phyloP scores from a whole-genome alignment of 192 early-diverging fungal genomes.

The Paraglomus occultum region DNA sequence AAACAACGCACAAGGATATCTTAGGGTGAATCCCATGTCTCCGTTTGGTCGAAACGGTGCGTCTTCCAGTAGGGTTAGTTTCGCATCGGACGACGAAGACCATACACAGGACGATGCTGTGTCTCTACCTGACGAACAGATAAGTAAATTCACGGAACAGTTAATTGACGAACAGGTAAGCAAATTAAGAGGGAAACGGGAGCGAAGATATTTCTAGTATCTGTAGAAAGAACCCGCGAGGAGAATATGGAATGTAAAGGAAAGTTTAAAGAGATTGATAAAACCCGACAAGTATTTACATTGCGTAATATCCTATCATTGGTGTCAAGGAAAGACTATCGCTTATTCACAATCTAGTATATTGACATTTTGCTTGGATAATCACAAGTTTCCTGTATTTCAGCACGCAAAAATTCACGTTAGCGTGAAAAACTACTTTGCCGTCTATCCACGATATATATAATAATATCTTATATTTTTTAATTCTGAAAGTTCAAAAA shows the following conservation, averaged over 20 bases:
- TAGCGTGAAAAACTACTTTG: no score
- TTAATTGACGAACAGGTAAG: constrained; percentile 18
- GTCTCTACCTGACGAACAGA: constrained; percentile 29
- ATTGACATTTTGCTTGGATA: no score
- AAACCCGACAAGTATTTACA: no score
- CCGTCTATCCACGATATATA: no score
- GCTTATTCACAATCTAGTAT: neutral
- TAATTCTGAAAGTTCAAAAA: neutral
- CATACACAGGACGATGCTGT: constrained; percentile 19
- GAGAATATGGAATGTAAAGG: no score
- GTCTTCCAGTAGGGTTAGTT: neutral
- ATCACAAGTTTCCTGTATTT: no score
- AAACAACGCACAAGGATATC: neutral
- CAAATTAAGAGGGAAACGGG: neutral
- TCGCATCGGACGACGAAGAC: constrained; percentile 4
- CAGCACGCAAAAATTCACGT: no score
- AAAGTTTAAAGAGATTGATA: no score
- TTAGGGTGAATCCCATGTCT: neutral
- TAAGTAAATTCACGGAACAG: constrained; percentile 24
- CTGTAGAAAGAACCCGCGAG: no score
- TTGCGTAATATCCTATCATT: no score
- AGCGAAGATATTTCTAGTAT: no score
- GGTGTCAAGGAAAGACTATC: neutral
- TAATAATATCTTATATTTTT: no score
- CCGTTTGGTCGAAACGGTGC: neutral